phyloP scores from a whole-genome alignment of 1,284 basidiomycete species.

The Ceratobasidium sp. region DNA sequence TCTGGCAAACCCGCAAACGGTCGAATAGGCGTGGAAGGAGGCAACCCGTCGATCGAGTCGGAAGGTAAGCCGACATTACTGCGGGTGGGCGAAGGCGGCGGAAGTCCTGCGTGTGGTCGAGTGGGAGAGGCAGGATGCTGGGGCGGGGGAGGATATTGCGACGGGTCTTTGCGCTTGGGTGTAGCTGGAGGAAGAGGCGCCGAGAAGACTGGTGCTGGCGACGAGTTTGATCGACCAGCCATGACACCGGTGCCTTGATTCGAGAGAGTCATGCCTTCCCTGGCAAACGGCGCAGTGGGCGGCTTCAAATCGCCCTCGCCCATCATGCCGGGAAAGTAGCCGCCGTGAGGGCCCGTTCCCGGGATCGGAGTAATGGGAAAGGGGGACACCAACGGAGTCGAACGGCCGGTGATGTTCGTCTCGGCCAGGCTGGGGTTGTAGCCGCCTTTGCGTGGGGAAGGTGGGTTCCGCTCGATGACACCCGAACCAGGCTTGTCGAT shows the following conservation, averaged over 20 bases:
- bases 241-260: background rate
- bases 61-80: background rate
- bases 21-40: slow-evolving; percentile 15
- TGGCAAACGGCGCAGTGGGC: slow-evolving; percentile 2
- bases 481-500: slow-evolving; percentile 44
- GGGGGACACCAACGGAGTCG: slow-evolving; percentile 25
- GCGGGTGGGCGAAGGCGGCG: slow-evolving; percentile 7
- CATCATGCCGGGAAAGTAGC: background rate
- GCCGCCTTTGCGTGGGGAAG: slow-evolving; percentile 11
- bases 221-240: background rate
- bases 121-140: slow-evolving; percentile 33
- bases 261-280: background rate
- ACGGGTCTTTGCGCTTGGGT: slow-evolving; percentile 3
- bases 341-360: slow-evolving; percentile 4
- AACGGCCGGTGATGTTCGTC: background rate
- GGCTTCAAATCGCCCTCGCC: slow-evolving; percentile 8
- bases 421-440: slow-evolving; percentile 8
- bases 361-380: slow-evolving; percentile 29
- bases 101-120: slow-evolving; percentile 19
- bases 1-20: slow-evolving; percentile 19
- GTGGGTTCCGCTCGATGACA: slow-evolving; percentile 13
- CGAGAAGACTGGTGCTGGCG: background rate
- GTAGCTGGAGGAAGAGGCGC: slow-evolving; percentile 4
- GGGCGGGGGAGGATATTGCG: slow-evolving; percentile 25
- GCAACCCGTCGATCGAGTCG: slow-evolving; percentile 4